phyloP scores from a whole-genome alignment of 1,139 yeast species.

The Geotrichum citri-aurantii region DNA sequence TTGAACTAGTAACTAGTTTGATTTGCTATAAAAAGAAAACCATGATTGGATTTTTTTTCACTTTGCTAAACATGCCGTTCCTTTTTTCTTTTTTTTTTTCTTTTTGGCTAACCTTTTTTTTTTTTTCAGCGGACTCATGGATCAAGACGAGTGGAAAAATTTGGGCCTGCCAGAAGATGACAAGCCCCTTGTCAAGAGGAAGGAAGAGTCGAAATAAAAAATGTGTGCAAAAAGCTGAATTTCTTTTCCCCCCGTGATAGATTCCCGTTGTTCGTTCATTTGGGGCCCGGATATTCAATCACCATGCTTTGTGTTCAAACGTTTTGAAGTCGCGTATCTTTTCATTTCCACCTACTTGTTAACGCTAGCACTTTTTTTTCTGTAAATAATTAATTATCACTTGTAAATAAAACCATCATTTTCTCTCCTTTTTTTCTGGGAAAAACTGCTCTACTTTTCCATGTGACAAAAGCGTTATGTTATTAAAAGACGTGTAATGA shows the following conservation, averaged over 20 bases:
- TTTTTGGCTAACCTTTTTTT: not conserved
- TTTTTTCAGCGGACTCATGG: constrained; percentile 58
- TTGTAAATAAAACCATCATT: not conserved
- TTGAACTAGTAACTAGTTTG: not conserved
- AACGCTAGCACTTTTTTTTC: not conserved
- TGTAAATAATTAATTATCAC: not conserved
- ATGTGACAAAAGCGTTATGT: too few relatives aligned
- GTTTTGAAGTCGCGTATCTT: not conserved
- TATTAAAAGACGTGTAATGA: not conserved
- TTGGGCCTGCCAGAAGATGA: constrained; percentile 74
- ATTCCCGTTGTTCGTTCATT: too few relatives aligned
- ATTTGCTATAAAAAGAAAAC: not conserved
- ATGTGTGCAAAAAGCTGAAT: not conserved
- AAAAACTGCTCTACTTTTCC: not conserved
- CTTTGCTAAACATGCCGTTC: not conserved
- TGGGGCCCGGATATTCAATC: not conserved
- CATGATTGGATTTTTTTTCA: not conserved
- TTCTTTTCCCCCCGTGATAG: not conserved
- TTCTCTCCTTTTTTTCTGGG: not conserved
- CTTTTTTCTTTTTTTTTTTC: not conserved
- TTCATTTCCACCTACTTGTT: not conserved
- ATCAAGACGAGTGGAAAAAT: constrained; percentile 70
- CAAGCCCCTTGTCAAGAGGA: constrained; percentile 11
- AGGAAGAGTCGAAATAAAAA: not conserved
- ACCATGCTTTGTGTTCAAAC: not conserved